These are phyloP conservation scores for Chrysochromulina tobinii DNA, from an alignment of 78 protist species.

Conservation along the genomic window DNA sequence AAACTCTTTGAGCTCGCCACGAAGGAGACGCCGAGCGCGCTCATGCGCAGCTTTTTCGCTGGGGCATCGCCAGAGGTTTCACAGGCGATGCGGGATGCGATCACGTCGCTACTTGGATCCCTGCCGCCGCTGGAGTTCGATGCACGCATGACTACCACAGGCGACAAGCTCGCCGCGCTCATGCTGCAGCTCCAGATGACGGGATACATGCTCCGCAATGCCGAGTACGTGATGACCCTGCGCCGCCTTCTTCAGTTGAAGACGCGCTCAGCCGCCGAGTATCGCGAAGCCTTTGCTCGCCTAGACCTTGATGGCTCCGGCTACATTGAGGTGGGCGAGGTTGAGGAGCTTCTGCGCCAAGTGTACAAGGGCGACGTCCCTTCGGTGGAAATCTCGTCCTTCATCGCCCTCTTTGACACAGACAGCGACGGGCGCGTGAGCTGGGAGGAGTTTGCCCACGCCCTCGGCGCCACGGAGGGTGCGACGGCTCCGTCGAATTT, in stretches of 20 bases:
- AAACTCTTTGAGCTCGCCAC: neutral
- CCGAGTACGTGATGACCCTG: neutral
- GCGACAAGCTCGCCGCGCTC: constrained; percentile 7
- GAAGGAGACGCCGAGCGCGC: neutral
- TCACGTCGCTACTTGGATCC: neutral
- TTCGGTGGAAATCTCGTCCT: neutral
- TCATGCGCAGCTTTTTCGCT: neutral
- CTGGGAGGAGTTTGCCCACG: neutral
- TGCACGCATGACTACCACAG: neutral
- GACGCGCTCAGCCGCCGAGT: neutral
- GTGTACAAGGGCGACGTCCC: neutral
- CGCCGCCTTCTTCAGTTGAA: neutral
- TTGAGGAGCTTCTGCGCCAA: neutral
- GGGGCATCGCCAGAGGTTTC: neutral
- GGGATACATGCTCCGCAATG: constrained; percentile 22
- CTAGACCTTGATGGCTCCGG: neutral
- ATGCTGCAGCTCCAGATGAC: constrained; percentile 26
- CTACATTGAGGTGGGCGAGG: neutral
- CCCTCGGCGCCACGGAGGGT: neutral
- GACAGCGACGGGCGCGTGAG: neutral
- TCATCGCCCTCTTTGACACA: neutral
- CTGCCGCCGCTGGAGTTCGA: neutral
- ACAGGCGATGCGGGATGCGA: neutral
- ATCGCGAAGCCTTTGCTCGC: neutral
- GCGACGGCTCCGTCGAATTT: too few relatives aligned